These are phyloP conservation scores for Gaeumannomyces tritici DNA, from an alignment of 2,329 filamentous ascomycete genomes.

Conservation along the genomic window DNA sequence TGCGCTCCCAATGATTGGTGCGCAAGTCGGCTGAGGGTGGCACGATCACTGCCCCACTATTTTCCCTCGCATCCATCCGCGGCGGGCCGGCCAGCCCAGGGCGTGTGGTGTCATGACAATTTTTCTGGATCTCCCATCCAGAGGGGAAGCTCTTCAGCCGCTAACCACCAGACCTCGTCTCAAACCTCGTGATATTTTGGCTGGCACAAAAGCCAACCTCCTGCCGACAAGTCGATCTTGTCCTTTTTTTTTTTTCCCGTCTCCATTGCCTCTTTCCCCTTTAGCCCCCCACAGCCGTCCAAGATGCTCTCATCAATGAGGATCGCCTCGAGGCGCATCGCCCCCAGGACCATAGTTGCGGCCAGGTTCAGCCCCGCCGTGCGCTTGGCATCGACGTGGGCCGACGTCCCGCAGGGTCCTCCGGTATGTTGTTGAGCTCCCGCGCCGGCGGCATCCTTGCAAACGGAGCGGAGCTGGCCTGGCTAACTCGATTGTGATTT, in stretches of 20 bases:
- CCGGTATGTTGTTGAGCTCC: conserved; percentile 55
- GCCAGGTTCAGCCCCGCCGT: conserved; percentile 29
- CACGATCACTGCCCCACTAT: background rate
- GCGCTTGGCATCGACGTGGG: conserved; percentile 72
- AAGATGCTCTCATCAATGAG: conserved; percentile 49
- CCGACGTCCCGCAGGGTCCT: conserved; percentile 85
- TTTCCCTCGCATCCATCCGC: background rate
- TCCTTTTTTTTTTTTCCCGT: background rate
- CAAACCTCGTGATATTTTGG: background rate
- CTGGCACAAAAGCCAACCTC: background rate
- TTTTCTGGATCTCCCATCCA: background rate
- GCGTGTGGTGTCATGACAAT: too few species aligned
- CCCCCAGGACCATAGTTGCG: conserved; percentile 26
- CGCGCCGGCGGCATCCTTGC: too few species aligned
- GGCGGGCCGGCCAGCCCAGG: too few species aligned
- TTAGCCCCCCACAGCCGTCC: conserved; percentile 6
- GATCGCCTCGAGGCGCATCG: conserved; percentile 40
- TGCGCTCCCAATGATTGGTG: background rate
- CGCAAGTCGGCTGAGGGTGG: background rate
- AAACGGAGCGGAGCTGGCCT: conserved; percentile 12
- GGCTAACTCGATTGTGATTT: conserved; percentile 8
- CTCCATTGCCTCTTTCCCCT: background rate
- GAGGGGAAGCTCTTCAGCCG: background rate
- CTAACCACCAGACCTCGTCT: background rate
- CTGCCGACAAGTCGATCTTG: background rate